Base-by-base conservation (phyloP, 805 yeast species). In the Metschnikowia continentalis region DNA sequence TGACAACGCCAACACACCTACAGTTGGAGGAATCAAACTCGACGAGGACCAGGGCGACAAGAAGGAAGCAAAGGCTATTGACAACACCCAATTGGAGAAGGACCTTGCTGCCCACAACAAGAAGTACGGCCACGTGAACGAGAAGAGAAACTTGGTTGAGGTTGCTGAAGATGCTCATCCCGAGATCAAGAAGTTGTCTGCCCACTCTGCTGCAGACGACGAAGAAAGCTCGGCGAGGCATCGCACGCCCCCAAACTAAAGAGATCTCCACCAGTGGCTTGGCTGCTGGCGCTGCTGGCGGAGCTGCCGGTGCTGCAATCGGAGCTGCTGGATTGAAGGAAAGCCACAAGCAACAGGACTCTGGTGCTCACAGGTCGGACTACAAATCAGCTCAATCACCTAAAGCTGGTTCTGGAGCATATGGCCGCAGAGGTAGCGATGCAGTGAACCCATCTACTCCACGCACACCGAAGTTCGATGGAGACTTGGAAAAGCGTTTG, bases 51-150 rank as follows among this genome's bases (percentile, higher is more conserved):
- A n/a, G 46, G 36, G 41, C 26, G 23, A 35, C 47, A 44, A 52
- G 42, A 35, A 48, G n/a, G 51, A 45, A 6, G 43, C 45, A 5
- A 23, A 41, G 20, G 53, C 50, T 5, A 46, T 47, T 32, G 55
- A 53, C 43, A 57, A 49, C 56, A 55, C 49, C n/a, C 49, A 53
- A 33, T 44, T 59, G 41, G 70, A 66, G 46, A 59, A 49, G 2
- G 64, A 60, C 15, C 60, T 65, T 32, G 61, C 57, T 15, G 60
- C 62, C 6, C 55, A 65, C 60, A 67, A 67, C 59, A 65, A 59
- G 57, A 55, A 65, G 56, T 66, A 59, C 38, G 66, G 67, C 6
- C 49, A 51, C 49, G 55, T 47, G 33, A 48, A 54, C 46, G 64
- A 63, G 32, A 55, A 59, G 41, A 53, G 63, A 32, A 60, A 66